Base-by-base conservation (phyloP, 169 alveolate genomes). In the Eimeria praecox region DNA sequence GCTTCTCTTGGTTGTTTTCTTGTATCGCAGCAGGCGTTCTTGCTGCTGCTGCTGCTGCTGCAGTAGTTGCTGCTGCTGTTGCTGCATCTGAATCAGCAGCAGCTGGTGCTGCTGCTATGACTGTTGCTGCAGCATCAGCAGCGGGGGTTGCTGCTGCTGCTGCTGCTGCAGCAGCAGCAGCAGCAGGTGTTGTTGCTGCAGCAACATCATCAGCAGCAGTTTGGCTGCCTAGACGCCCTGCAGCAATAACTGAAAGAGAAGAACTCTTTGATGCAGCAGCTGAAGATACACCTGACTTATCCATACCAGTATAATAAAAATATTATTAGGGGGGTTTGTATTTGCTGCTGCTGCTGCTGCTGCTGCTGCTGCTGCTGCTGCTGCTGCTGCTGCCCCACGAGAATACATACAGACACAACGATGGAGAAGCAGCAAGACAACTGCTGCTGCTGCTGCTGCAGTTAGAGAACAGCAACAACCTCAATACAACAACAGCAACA, bases 391-490 rank as follows among this genome's bases (percentile, higher is more conserved):
- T 64, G n/a, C 40, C n/a, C 12, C 35, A 10, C n/a, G n/a, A n/a
- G n/a, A n/a, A n/a, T n/a, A n/a, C n/a, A n/a, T n/a, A n/a, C n/a
- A n/a, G n/a, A n/a, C n/a, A n/a, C n/a, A n/a, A n/a, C n/a, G n/a
- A n/a, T n/a, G n/a, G n/a, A n/a, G n/a, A n/a, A n/a, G n/a, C n/a
- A n/a, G n/a, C n/a, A n/a, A n/a, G n/a, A 20, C n/a, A 10, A 27
- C 85, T 73, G 85, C 85, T 38, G 85, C 5, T 20, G 46, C 85
- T 73, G 85, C n/a, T 75, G 87, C 87, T 75, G 87, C 87, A 40
- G 87, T n/a, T 4, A 14, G 59, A 52, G 20, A 52, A 52, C 35
- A 6, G 59, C n/a, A 75, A 33, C 8, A 75, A n/a, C n/a, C n/a
- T n/a, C 30, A n/a, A 22, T 2, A 38, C 6, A 75, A 35, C 6